These are phyloP conservation scores for Helotiales sp. DNA, from an alignment of 2,329 filamentous ascomycete species.

Conservation along the genomic window DNA sequence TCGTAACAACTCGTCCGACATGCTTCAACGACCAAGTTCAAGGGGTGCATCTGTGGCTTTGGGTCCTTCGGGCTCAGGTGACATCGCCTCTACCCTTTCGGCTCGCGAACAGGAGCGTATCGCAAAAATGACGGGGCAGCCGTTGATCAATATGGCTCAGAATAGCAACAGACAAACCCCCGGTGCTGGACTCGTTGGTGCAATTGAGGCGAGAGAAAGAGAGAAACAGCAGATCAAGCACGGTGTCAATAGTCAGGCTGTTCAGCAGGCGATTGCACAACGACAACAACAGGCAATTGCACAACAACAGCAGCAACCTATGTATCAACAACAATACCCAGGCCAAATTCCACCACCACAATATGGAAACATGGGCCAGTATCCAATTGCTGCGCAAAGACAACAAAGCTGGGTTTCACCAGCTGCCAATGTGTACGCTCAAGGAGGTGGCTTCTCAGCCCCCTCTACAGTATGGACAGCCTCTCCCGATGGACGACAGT, in stretches of 20 bases:
- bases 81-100: slow-evolving; percentile 64
- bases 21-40: slow-evolving; percentile 55
- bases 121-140: slow-evolving; percentile 76
- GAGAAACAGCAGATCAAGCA: slow-evolving; percentile 73
- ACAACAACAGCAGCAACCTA: slow-evolving; percentile 24
- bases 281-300: slow-evolving; percentile 54
- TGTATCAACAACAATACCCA: slow-evolving; percentile 17
- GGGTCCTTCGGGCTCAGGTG: slow-evolving; percentile 37
- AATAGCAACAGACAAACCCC: slow-evolving; percentile 39
- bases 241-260: slow-evolving; percentile 67
- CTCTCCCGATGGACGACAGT: slow-evolving; percentile 17
- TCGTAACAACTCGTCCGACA: slow-evolving; percentile 48
- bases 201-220: slow-evolving; percentile 77
- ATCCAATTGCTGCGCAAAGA: slow-evolving; percentile 27
- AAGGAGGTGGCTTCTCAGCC: slow-evolving; percentile 38
- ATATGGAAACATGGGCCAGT: slow-evolving; percentile 28
- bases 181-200: slow-evolving; percentile 71
- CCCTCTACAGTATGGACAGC: slow-evolving; percentile 20
- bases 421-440: slow-evolving; percentile 34
- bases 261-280: slow-evolving; percentile 72
- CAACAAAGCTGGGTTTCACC: slow-evolving; percentile 35
- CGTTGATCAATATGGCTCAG: slow-evolving; percentile 63
- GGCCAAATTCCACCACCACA: slow-evolving; percentile 22
- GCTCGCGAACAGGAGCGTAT: slow-evolving; percentile 87
- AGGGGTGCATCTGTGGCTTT: slow-evolving; percentile 51